These are phyloP conservation scores for Polysphondylium violaceum DNA, from an alignment of 78 protist genomes.

Conservation along the genomic window DNA sequence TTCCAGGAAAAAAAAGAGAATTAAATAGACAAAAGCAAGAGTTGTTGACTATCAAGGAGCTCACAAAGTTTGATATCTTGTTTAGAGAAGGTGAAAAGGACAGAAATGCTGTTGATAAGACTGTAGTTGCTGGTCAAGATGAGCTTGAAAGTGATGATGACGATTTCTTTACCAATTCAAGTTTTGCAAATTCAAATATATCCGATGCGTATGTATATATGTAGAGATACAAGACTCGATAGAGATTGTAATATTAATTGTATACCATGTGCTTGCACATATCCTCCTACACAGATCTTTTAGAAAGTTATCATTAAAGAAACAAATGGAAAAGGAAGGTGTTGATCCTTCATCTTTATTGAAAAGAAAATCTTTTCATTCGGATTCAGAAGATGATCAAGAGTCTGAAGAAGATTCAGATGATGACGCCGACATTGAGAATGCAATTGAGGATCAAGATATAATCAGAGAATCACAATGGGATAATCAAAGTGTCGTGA, in stretches of 20 bases:
- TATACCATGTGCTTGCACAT: not conserved
- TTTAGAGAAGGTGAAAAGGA: slow-evolving; percentile 12
- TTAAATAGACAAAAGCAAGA: slow-evolving; percentile 2
- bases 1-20: no score
- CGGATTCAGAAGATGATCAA: slow-evolving; percentile 9
- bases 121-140: slow-evolving; percentile 9
- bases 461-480: not conserved
- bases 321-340: slow-evolving; percentile 55
- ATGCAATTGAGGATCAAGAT: not conserved
- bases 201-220: slow-evolving; percentile 26
- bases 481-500: slow-evolving; percentile 37
- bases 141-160: slow-evolving; percentile 38
- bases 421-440: not conserved
- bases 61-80: slow-evolving; percentile 6
- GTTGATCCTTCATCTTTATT: not conserved
- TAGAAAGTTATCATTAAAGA: slow-evolving; percentile 7
- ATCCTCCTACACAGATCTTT: slow-evolving; percentile 3
- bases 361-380: not conserved
- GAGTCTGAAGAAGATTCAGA: not conserved
- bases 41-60: not conserved
- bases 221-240: not conserved
- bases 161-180: slow-evolving; percentile 12
- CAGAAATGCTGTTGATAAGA: no score
- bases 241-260: not conserved
- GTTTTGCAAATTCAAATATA: slow-evolving; percentile 19